These are phyloP conservation scores for Mortierella sp. DNA, from an alignment of 371 early-diverging fungal species.

Conservation along the genomic window DNA sequence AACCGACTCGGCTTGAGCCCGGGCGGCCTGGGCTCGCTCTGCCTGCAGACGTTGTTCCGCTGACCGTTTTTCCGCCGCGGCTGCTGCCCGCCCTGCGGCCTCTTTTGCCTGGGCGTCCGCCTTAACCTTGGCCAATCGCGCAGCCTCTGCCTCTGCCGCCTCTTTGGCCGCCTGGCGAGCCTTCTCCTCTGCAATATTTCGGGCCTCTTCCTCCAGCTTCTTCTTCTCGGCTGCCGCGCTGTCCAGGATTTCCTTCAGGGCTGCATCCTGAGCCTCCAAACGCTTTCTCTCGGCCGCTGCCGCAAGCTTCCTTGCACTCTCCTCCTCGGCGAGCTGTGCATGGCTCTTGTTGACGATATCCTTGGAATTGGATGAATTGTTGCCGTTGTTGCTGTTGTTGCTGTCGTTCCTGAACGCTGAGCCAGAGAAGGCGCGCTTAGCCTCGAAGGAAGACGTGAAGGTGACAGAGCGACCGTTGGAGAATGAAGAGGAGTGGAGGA, in stretches of 20 bases:
- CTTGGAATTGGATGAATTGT: background rate
- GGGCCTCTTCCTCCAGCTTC: conserved; percentile 37
- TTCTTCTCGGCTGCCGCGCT: conserved; percentile 53
- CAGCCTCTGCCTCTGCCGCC: conserved; percentile 21
- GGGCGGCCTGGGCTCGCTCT: background rate
- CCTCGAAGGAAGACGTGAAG: background rate
- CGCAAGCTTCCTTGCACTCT: conserved; percentile 10
- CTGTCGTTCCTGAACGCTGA: conserved; percentile 8
- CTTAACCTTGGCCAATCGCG: background rate
- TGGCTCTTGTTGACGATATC: background rate
- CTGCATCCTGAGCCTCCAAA: conserved; percentile 41
- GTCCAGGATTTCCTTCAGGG: conserved; percentile 51
- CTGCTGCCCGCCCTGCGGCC: background rate
- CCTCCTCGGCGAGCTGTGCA: conserved; percentile 16
- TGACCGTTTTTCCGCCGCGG: conserved; percentile 16
- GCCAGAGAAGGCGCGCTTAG: conserved; percentile 24
- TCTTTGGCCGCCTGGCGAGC: conserved; percentile 29
- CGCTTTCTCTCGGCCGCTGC: conserved; percentile 41
- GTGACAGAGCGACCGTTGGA: conserved; percentile 17
- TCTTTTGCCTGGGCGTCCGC: conserved; percentile 9
- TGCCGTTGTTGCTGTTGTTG: background rate
- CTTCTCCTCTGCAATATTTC: conserved; percentile 28
- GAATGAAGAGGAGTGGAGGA: background rate
- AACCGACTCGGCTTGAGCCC: background rate
- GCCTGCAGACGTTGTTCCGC: conserved; percentile 5